Conservation (phyloP, 805 yeast genomes). For the Metschnikowia cubensis region DNA sequence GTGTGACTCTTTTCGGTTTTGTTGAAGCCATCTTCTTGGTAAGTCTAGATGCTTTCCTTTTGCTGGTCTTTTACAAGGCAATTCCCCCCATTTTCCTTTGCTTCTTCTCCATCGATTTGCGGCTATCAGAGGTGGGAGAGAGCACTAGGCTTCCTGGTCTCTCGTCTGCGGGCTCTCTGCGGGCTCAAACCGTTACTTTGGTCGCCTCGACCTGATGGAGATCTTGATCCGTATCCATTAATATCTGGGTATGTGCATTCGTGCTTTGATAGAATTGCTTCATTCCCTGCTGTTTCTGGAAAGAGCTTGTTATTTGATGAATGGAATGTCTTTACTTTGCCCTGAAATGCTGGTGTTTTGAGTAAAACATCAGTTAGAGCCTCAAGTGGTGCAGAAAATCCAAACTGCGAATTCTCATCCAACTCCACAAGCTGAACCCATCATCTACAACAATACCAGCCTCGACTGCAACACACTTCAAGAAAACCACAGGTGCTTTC, state of each 20-base stretch:
- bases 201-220: not conserved
- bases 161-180: not conserved
- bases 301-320: not conserved
- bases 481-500: too few species aligned
- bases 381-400: too few species aligned
- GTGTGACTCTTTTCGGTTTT: not conserved
- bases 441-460: too few species aligned
- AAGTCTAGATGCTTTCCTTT: not conserved
- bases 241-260: not conserved
- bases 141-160: not conserved
- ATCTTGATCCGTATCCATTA: slow-evolving; percentile 1
- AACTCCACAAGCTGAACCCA: too few species aligned
- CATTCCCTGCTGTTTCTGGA: not conserved
- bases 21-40: not conserved
- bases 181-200: not conserved
- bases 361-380: too few species aligned
- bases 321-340: not conserved
- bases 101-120: not conserved
- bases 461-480: too few species aligned
- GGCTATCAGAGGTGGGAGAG: not conserved
- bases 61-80: not conserved
- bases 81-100: not conserved
- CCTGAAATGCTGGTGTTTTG: not conserved
- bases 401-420: too few species aligned
- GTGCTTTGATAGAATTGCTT: not conserved